Conservation (phyloP, 441 rosid genomes). For the Rhodomyrtus psidioides region DNA sequence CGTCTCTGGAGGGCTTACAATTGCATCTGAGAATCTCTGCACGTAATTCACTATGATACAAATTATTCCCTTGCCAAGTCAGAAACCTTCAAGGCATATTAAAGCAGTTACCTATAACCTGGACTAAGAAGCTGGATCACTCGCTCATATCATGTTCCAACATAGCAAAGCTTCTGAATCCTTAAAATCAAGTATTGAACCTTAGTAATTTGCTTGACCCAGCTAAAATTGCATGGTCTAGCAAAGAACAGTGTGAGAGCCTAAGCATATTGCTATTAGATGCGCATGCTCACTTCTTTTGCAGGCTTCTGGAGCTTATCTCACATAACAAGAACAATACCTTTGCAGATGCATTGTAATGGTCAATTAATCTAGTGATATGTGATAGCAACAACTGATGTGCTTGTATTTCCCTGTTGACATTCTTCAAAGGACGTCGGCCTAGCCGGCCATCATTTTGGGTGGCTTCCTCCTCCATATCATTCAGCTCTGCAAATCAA, state of each 20-base stretch:
- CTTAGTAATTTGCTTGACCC: neutral
- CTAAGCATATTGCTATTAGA: neutral
- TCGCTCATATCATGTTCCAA: neutral
- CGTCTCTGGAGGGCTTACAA: neutral
- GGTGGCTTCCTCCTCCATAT: conserved; percentile 60
- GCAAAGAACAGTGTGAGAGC: neutral
- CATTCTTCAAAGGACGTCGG: conserved; percentile 44
- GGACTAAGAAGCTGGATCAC: neutral
- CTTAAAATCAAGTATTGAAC: neutral
- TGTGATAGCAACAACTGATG: conserved; percentile 49
- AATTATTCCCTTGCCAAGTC: neutral
- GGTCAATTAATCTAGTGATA: conserved; percentile 30
- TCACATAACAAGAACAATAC: conserved; percentile 20
- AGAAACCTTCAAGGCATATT: neutral
- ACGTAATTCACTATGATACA: neutral
- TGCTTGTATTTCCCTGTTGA: conserved; percentile 48
- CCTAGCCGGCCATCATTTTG: conserved; percentile 75
- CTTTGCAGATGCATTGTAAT: conserved; percentile 37
- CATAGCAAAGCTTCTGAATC: neutral
- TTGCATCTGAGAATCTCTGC: neutral
- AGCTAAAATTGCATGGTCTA: neutral
- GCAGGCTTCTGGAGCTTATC: neutral
- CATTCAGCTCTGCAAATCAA: conserved; percentile 40
- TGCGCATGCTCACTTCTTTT: neutral
- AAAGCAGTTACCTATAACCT: neutral